A percentile compares a stretch with the other conserved stretches of the same genome.
phyloP scores from a whole-genome alignment of 2,329 filamentous ascomycete species.

The Chaetomium sp. region DNA sequence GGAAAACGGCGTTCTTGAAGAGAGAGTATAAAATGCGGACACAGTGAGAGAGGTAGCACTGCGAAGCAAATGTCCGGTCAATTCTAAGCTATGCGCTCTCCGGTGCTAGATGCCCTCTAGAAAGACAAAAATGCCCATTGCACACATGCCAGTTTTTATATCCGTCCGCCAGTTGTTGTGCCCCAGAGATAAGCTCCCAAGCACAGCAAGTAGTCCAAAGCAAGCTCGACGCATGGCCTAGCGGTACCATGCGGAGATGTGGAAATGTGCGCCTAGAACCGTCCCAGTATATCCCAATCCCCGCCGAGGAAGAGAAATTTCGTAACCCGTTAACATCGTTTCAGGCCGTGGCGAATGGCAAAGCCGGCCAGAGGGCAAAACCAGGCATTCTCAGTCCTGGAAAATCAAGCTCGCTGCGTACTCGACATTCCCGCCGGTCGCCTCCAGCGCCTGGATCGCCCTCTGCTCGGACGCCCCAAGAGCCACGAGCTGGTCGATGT shows the following conservation, averaged over 20 bases:
- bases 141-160: not conserved
- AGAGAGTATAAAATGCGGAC: not conserved
- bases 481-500: slow-evolving; percentile 73
- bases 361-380: not conserved
- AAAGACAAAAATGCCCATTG: not conserved
- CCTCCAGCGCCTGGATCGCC: slow-evolving; percentile 78
- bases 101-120: slow-evolving; percentile 16
- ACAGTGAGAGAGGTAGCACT: not conserved
- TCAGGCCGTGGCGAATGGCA: not conserved
- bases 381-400: slow-evolving; percentile 49
- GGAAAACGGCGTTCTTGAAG: not conserved
- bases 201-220: not conserved
- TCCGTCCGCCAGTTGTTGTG: slow-evolving; percentile 11
- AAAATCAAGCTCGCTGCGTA: slow-evolving; percentile 82
- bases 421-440: slow-evolving; percentile 83
- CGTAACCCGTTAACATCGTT: slow-evolving; percentile 5
- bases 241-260: slow-evolving; percentile 3
- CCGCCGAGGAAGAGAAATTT: not conserved
- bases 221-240: not conserved
- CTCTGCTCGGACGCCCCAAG: slow-evolving; percentile 77
- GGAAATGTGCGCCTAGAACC: slow-evolving; percentile 2
- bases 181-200: not conserved
- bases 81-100: slow-evolving; percentile 14
- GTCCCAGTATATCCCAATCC: slow-evolving; percentile 2
- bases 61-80: slow-evolving; percentile 7